phyloP scores from a whole-genome alignment of 2,329 filamentous ascomycete genomes.

The Nectriaceae sp. region DNA sequence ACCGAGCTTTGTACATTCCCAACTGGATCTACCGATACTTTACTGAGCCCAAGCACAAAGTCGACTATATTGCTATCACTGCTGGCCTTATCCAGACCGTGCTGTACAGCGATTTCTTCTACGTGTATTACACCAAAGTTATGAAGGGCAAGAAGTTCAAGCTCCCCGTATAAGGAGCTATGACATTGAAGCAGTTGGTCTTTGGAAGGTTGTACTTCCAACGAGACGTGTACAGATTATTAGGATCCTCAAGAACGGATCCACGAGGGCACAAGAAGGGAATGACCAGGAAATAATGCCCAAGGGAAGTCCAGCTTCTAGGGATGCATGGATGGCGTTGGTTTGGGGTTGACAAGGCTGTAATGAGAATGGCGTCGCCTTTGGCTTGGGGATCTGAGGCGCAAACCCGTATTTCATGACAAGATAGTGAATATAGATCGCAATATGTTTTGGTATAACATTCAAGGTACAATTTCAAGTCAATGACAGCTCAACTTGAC shows the following conservation, averaged over 20 bases:
- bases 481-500: too few relatives aligned
- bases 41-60: conserved; percentile 68
- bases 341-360: conserved; percentile 26
- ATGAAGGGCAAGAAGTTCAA: conserved; percentile 88
- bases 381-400: conserved; percentile 25
- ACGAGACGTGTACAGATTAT: not conserved
- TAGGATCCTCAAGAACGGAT: not conserved
- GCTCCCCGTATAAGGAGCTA: conserved; percentile 66
- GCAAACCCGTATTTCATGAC: conserved; percentile 17
- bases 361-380: conserved; percentile 31
- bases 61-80: conserved; percentile 83
- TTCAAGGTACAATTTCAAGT: too few relatives aligned
- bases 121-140: conserved; percentile 98
- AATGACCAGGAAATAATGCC: not conserved
- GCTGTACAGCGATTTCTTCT: conserved; percentile 99
- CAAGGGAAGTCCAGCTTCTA: conserved; percentile 8
- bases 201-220: not conserved
- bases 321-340: conserved; percentile 36
- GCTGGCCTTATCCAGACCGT: conserved; percentile 93
- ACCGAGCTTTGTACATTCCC: conserved; percentile 93
- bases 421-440: conserved; percentile 27
- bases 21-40: conserved; percentile 97
- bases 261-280: not conserved
- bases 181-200: not conserved
- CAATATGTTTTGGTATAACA: too few relatives aligned